A percentile compares a stretch with the other conserved stretches of the same genome.
phyloP scores from a whole-genome alignment of 2,329 filamentous ascomycete species.

The Xylaria sp. region DNA sequence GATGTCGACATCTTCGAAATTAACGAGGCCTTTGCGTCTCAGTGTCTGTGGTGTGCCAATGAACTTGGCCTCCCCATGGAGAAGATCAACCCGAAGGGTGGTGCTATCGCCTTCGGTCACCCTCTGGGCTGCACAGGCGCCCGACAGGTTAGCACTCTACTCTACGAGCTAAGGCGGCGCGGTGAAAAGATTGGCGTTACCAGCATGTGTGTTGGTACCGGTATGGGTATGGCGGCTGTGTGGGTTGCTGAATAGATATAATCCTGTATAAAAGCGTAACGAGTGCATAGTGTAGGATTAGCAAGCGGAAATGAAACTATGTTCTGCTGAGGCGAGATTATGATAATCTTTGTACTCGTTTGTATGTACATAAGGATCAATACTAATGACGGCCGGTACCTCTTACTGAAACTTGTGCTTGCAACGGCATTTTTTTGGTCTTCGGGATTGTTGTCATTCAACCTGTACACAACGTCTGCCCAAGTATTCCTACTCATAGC shows the following conservation, averaged over 20 bases:
- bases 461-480: not conserved
- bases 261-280: slow-evolving; percentile 3
- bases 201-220: slow-evolving; percentile 96
- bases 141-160: slow-evolving; percentile 88
- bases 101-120: slow-evolving; percentile 95
- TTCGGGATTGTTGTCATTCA: not conserved
- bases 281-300: slow-evolving; percentile 20
- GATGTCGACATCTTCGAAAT: slow-evolving; percentile 99
- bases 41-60: slow-evolving; percentile 93
- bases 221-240: slow-evolving; percentile 97
- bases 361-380: slow-evolving; percentile 19
- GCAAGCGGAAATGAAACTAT: not conserved
- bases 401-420: not conserved
- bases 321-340: slow-evolving; percentile 1
- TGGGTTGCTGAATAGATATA: slow-evolving; percentile 86
- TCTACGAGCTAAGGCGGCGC: slow-evolving; percentile 88
- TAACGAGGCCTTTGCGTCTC: slow-evolving; percentile 97
- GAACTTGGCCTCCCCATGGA: slow-evolving; percentile 83
- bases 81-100: slow-evolving; percentile 98
- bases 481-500: not conserved
- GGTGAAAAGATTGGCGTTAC: slow-evolving; percentile 89
- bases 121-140: slow-evolving; percentile 94
- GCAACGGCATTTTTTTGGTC: not conserved
- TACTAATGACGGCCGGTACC: not conserved
- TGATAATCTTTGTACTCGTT: slow-evolving; percentile 2